Percentiles rank a stretch among this genome's conserved stretches.
Evolutionary conservation across 352 stramenopile genomes (phyloP).

Genomic region (Phytophthora fragariae): DNA sequence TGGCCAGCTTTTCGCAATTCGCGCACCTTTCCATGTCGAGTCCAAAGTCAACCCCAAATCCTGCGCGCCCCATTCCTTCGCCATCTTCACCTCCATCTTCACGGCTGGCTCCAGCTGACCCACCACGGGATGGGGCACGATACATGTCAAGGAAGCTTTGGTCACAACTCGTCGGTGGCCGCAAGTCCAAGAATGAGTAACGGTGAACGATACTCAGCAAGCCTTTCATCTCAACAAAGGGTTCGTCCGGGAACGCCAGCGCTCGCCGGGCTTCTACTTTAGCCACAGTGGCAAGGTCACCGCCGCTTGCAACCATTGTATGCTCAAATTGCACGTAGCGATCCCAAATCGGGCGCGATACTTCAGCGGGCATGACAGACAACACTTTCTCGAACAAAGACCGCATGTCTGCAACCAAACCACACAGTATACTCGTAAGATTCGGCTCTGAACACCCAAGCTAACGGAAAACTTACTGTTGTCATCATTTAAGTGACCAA

Average conservation of each 20-base stretch:
- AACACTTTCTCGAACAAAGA: constrained; percentile 91
- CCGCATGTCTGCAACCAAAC: constrained; percentile 75
- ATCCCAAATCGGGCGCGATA: constrained; percentile 87
- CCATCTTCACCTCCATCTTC: constrained; percentile 26
- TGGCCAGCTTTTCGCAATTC: neutral
- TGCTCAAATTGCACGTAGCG: constrained; percentile 90
- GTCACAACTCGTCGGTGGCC: constrained; percentile 62
- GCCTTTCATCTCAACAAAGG: constrained; percentile 85
- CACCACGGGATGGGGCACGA: constrained; percentile 44
- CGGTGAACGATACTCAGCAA: constrained; percentile 80
- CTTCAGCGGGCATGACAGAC: constrained; percentile 83
- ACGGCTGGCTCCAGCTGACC: constrained; percentile 25
- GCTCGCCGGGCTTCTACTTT: constrained; percentile 85
- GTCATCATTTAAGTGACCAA: constrained; percentile 89
- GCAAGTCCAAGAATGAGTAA: constrained; percentile 85
- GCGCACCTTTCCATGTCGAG: constrained; percentile 59
- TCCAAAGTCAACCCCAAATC: constrained; percentile 36
- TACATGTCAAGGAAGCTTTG: constrained; percentile 88
- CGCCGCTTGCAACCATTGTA: constrained; percentile 86
- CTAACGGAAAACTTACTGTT: constrained; percentile 69
- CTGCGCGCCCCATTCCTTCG: constrained; percentile 32
- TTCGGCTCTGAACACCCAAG: neutral
- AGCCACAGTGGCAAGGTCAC: constrained; percentile 82
- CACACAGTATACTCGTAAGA: constrained; percentile 9
- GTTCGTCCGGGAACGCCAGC: constrained; percentile 77